phyloP scores from a whole-genome alignment of 2,329 filamentous ascomycete genomes.

The Ophiosphaerella narmari region DNA sequence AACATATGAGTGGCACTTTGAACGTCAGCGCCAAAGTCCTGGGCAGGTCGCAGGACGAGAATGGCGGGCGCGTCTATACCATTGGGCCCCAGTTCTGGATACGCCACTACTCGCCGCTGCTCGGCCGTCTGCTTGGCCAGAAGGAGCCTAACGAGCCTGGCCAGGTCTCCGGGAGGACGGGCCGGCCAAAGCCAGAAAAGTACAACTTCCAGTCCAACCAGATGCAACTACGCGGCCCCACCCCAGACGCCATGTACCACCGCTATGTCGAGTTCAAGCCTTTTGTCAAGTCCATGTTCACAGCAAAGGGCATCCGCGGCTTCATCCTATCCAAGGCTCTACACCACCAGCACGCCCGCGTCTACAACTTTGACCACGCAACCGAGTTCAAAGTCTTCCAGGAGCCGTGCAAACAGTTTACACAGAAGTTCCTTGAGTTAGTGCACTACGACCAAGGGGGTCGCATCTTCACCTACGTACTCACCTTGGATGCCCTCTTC shows the following conservation, averaged over 20 bases:
- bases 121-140: conserved; percentile 76
- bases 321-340: conserved; percentile 81
- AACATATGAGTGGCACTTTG: conserved; percentile 72
- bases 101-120: conserved; percentile 86
- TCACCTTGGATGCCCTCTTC: conserved; percentile 83
- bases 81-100: conserved; percentile 76
- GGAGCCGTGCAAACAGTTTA: conserved; percentile 70
- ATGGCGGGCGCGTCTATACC: conserved; percentile 75
- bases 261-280: conserved; percentile 92
- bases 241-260: conserved; percentile 81
- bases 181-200: conserved; percentile 60
- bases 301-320: conserved; percentile 74
- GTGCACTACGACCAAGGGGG: conserved; percentile 85
- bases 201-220: conserved; percentile 95
- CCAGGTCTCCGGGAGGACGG: conserved; percentile 47
- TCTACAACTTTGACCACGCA: conserved; percentile 83
- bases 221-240: conserved; percentile 82
- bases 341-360: conserved; percentile 84
- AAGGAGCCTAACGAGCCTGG: conserved; percentile 56
- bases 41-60: conserved; percentile 68
- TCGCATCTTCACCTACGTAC: conserved; percentile 87
- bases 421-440: conserved; percentile 81
- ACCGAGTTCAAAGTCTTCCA: conserved; percentile 74
- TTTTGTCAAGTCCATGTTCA: conserved; percentile 89
- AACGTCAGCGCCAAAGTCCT: conserved; percentile 78